Percentiles rank a stretch among this genome's conserved stretches.
Conservation (phyloP, 192 early-diverging fungal genomes). For the Backusella tuberculispora region DNA sequence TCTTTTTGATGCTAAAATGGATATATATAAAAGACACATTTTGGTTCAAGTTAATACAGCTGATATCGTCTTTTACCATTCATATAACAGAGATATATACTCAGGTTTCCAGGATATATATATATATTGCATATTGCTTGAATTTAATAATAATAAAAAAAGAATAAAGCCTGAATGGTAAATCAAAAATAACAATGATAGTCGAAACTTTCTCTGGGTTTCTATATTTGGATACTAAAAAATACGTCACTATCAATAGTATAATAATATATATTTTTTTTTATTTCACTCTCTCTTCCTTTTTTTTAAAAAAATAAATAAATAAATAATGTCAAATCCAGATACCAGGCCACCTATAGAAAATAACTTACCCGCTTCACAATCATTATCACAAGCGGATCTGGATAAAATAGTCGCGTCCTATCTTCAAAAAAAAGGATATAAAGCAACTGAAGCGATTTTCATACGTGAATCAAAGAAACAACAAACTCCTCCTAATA, state of each 20-base stretch:
- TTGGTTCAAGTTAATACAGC: too few relatives aligned
- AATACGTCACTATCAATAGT: background rate
- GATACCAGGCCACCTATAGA: background rate
- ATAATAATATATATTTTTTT: background rate
- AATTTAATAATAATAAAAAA: too few relatives aligned
- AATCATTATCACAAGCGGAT: conserved; percentile 34
- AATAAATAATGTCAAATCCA: background rate
- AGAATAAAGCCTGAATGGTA: too few relatives aligned
- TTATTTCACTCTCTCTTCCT: background rate
- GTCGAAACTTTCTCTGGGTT: background rate
- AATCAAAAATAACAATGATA: too few relatives aligned
- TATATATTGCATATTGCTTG: too few relatives aligned
- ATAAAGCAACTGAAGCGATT: conserved; percentile 66
- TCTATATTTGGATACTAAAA: background rate
- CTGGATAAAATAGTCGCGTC: conserved; percentile 67
- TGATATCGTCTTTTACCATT: too few relatives aligned
- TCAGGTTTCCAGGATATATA: too few relatives aligned
- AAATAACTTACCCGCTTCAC: background rate
- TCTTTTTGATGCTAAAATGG: too few relatives aligned
- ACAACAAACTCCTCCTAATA: background rate
- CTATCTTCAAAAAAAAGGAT: conserved; percentile 72
- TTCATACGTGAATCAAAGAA: conserved; percentile 61
- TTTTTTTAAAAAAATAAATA: background rate
- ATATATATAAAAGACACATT: too few relatives aligned
- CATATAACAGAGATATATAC: too few relatives aligned